These are phyloP conservation scores for Aotearoamyces nothofagi DNA, from an alignment of 2,329 filamentous ascomycete genomes.

Conservation along the genomic window DNA sequence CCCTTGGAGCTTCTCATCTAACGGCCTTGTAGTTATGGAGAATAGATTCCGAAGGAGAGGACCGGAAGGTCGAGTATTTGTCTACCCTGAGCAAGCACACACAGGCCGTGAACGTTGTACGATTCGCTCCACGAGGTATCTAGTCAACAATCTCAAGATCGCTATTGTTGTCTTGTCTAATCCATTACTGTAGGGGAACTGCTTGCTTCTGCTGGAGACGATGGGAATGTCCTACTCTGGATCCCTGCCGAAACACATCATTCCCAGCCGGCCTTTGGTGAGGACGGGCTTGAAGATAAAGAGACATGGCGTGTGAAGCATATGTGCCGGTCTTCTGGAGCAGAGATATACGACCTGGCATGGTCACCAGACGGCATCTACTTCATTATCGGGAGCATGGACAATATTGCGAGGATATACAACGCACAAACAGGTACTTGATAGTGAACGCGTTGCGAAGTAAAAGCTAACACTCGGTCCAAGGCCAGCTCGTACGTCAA, in stretches of 20 bases:
- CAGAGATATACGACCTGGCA: constrained; percentile 94
- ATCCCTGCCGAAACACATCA: constrained; percentile 68
- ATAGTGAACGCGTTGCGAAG: too few species aligned
- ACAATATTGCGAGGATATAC: constrained; percentile 95
- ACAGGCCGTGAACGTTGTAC: constrained; percentile 93
- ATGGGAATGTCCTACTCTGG: constrained; percentile 95
- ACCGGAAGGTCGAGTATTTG: constrained; percentile 80
- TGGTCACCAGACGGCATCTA: constrained; percentile 96
- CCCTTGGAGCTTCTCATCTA: constrained; percentile 20
- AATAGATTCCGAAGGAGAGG: constrained; percentile 70
- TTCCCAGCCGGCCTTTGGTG: constrained; percentile 51
- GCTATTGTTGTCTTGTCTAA: too few species aligned
- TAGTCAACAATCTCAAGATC: too few species aligned
- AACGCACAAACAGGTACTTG: constrained; percentile 80
- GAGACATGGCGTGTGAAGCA: constrained; percentile 95
- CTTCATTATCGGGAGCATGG: constrained; percentile 98
- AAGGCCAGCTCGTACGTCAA: constrained; percentile 60
- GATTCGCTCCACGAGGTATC: constrained; percentile 91
- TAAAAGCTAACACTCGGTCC: constrained; percentile 6
- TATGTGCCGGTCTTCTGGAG: constrained; percentile 90
- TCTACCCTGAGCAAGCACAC: constrained; percentile 88
- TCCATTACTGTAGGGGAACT: constrained; percentile 61
- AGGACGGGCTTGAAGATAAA: constrained; percentile 80
- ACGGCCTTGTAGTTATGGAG: constrained; percentile 60
- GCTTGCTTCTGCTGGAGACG: constrained; percentile 88